Evolutionary conservation across 306 rosid species (phyloP).

Genomic region (Castanopsis chinensis): DNA sequence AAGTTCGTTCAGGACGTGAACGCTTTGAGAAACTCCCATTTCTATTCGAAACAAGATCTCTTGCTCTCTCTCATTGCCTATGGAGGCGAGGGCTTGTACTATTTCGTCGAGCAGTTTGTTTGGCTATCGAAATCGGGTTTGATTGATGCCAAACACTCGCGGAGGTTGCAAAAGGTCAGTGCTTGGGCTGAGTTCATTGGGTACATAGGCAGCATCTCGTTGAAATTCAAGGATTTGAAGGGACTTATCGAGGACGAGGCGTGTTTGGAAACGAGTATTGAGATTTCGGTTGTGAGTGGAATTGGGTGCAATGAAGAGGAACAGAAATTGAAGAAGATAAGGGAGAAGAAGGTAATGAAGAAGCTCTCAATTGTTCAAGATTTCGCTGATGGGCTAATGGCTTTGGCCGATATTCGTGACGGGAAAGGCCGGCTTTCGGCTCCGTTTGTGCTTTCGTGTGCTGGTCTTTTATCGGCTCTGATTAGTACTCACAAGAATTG

Average conservation of each 20-base stretch:
- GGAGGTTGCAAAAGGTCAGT: constrained; percentile 38
- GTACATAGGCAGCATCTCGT: constrained; percentile 44
- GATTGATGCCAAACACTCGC: constrained; percentile 41
- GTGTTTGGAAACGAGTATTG: constrained; percentile 50
- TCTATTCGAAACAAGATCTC: constrained; percentile 32
- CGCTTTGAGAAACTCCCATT: constrained; percentile 49
- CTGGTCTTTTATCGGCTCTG: constrained; percentile 76
- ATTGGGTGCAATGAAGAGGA: constrained; percentile 35
- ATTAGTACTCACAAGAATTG: constrained; percentile 91
- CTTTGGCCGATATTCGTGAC: constrained; percentile 68
- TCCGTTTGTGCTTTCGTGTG: constrained; percentile 53
- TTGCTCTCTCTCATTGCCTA: constrained; percentile 50
- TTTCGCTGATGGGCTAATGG: constrained; percentile 78
- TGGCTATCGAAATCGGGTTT: constrained; percentile 83
- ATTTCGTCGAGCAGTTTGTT: constrained; percentile 75
- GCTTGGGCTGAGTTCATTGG: constrained; percentile 64
- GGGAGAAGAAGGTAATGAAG: constrained; percentile 66
- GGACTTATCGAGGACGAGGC: constrained; percentile 49
- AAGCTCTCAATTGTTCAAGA: constrained; percentile 78
- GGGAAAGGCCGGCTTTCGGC: constrained; percentile 56
- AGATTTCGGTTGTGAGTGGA: constrained; percentile 35
- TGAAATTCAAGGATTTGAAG: constrained; percentile 62
- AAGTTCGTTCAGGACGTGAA: constrained; percentile 85
- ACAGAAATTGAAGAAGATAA: constrained; percentile 41
- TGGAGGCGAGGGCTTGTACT: constrained; percentile 82